Conservation (phyloP, 805 yeast genomes). For the Ogataea naganishii region DNA sequence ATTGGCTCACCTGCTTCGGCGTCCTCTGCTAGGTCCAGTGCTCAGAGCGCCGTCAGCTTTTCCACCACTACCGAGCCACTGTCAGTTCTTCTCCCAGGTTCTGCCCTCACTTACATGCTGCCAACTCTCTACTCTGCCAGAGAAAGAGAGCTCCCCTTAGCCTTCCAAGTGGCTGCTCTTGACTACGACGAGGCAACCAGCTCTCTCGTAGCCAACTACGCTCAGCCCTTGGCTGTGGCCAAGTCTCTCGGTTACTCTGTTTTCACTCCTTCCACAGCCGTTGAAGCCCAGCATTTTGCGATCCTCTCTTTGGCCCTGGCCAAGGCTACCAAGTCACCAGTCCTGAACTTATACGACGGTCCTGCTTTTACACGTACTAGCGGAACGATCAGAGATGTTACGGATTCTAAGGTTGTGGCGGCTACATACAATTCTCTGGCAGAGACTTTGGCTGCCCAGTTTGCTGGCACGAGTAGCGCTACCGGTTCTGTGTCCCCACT, state of each 20-base stretch:
- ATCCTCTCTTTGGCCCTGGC: constrained; percentile 59
- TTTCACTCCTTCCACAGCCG: constrained; percentile 51
- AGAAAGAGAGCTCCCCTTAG: constrained; percentile 40
- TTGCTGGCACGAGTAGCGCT: too few species aligned
- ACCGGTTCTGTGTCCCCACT: constrained; percentile 15
- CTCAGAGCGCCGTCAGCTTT: too few species aligned
- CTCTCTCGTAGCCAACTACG: constrained; percentile 55
- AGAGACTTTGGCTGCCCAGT: constrained; percentile 16
- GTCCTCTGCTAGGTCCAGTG: too few species aligned
- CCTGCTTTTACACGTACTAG: constrained; percentile 47
- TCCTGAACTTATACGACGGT: constrained; percentile 77
- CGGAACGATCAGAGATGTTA: constrained; percentile 35
- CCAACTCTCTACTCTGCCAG: constrained; percentile 39
- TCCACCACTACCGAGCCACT: constrained; percentile 10
- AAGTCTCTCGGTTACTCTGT: constrained; percentile 57
- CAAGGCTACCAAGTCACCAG: constrained; percentile 47
- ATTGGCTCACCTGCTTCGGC: too few species aligned
- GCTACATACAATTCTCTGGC: constrained; percentile 29
- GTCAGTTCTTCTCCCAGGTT: constrained; percentile 51
- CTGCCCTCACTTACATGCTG: constrained; percentile 60
- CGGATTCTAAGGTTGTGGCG: constrained; percentile 34
- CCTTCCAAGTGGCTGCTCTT: constrained; percentile 69
- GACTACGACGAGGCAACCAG: constrained; percentile 51
- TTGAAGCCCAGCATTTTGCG: constrained; percentile 63
- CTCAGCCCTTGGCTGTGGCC: constrained; percentile 53